Evolutionary conservation across 176 grass and related monocot genomes (phyloP), one percentile per base, ranked within the genome.

Genomic region (Zea luxurians): DNA sequence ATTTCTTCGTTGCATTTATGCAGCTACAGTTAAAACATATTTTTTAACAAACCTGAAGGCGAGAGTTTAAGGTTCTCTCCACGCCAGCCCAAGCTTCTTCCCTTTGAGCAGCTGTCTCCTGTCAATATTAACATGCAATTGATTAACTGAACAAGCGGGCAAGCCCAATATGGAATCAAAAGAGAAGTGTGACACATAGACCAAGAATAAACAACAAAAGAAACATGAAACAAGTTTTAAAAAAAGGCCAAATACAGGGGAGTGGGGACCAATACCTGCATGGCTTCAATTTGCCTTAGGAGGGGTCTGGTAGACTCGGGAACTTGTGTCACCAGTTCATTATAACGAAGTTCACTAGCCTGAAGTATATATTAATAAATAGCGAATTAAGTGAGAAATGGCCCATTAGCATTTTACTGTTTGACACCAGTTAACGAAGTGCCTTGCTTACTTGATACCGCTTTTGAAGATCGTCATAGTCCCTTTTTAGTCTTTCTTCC

Each of bases 381-480:
- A 65, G 67, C 36, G 7, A 78, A 78, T 2, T 71, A 74, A 59
- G 0, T 69, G 16, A 71, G 61, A 79, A 65, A 59, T 68, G n/a
- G 45, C 53, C 5, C 7, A 64, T 45, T 13, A 43, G 9, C 61
- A 74, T 79, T 70, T 64, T 80, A 67, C 17, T 43, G 16, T 74
- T 58, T 17, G 85, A 64, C 13, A 76, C n/a, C 21, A 69, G 40
- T 55, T 82, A 68, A 85, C 41, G 57, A 43, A 84, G 61, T 16
- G 61, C 13, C 48, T 38, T 78, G 58, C 81, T 89, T 84, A 99
- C 96, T 89, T 99, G 92, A 79, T 95, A 96, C 69, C 88, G 90
- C 73, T 89, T 99, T 86, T 99, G 96, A 88, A 99, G 86, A 83
- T 99, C 96, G 70, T 96, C 96, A 76, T 96, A 82, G 80, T 99